Evolutionary conservation across 352 stramenopile species (phyloP).

Genomic region (Phytophthora ohioensis): DNA sequence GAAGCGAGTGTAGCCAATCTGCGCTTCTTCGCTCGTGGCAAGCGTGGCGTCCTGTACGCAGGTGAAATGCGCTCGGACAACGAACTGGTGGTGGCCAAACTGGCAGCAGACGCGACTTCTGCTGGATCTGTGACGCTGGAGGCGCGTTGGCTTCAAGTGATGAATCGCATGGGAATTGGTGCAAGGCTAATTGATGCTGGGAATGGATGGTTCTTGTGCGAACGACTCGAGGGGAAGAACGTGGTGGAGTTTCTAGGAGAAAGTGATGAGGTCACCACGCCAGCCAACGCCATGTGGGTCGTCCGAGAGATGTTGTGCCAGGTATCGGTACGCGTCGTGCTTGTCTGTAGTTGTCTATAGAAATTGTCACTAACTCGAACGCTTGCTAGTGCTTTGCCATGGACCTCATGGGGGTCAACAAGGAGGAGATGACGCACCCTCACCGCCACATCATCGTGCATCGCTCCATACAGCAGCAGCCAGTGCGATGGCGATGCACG

Average conservation of each 20-base stretch:
- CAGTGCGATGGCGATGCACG: slow-evolving; percentile 52
- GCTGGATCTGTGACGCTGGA: slow-evolving; percentile 56
- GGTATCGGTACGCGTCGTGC: slow-evolving; percentile 28
- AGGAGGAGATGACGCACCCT: slow-evolving; percentile 86
- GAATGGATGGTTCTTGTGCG: slow-evolving; percentile 66
- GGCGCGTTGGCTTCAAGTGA: slow-evolving; percentile 60
- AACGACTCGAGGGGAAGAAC: slow-evolving; percentile 64
- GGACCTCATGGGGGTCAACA: slow-evolving; percentile 80
- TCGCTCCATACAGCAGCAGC: slow-evolving; percentile 17
- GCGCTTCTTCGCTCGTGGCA: slow-evolving; percentile 73
- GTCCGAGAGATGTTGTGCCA: slow-evolving; percentile 75
- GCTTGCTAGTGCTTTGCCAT: slow-evolving; percentile 68
- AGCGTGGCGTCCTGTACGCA: slow-evolving; percentile 68
- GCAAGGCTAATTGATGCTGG: slow-evolving; percentile 52
- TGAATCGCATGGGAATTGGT: slow-evolving; percentile 74
- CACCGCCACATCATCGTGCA: slow-evolving; percentile 76
- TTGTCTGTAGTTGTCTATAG: not conserved
- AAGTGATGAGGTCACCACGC: slow-evolving; percentile 33
- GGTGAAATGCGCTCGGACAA: slow-evolving; percentile 35
- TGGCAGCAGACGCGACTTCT: slow-evolving; percentile 41
- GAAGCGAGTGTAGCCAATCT: slow-evolving; percentile 39
- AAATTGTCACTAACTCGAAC: not conserved
- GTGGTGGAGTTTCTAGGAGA: slow-evolving; percentile 67
- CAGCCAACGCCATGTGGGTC: slow-evolving; percentile 54
- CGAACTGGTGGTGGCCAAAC: slow-evolving; percentile 59